A percentile compares a stretch with the other conserved stretches of the same genome.
Conservation (phyloP, 164 flowering plant genomes). For the Aristolochia contorta region DNA sequence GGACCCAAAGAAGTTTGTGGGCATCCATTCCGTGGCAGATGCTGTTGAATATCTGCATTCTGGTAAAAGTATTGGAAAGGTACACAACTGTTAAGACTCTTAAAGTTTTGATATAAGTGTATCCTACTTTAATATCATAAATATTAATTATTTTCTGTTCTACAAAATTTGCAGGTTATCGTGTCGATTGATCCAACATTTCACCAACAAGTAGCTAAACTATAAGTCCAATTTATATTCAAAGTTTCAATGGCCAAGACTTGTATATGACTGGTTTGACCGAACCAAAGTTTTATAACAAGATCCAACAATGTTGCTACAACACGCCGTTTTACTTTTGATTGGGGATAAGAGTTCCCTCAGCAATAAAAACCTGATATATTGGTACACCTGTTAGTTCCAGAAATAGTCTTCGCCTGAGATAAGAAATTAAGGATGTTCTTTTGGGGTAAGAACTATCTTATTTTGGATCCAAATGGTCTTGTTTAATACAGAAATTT, state of each 20-base stretch:
- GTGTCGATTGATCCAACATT: conserved; percentile 79
- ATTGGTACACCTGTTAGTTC: too few relatives aligned
- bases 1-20: conserved; percentile 73
- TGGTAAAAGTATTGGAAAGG: conserved; percentile 96
- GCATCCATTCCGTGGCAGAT: conserved; percentile 72
- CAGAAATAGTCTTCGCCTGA: too few relatives aligned
- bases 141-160: background rate
- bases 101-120: background rate
- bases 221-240: conserved; percentile 22
- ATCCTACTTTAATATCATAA: background rate
- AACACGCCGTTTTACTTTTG: too few relatives aligned
- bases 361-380: too few relatives aligned
- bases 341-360: too few relatives aligned
- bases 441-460: too few relatives aligned
- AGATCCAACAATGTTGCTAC: background rate
- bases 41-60: conserved; percentile 98
- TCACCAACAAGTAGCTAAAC: conserved; percentile 40
- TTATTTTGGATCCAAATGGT: too few relatives aligned
- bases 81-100: conserved; percentile 14
- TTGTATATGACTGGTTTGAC: background rate
- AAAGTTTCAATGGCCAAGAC: background rate
- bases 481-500: too few relatives aligned
- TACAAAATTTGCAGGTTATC: conserved; percentile 51
- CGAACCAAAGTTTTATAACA: background rate
- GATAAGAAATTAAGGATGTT: too few relatives aligned